Conservation (phyloP, 108 stramenopile genomes). For the Ochromonas danica region DNA sequence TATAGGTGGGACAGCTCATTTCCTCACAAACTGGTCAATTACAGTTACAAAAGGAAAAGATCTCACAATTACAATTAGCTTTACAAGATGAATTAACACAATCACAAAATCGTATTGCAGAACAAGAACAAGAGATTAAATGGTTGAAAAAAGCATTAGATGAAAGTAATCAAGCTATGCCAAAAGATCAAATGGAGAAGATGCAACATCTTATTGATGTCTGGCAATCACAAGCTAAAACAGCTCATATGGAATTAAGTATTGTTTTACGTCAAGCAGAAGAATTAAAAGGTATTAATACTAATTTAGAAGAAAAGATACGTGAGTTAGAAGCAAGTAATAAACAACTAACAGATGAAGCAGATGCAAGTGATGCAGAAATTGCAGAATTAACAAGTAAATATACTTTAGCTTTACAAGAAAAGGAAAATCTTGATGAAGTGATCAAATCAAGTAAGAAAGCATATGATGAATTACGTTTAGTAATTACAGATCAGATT, state of each 20-base stretch:
- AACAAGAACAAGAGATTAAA: constrained; percentile 36
- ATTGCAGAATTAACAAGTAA: neutral
- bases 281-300: constrained; percentile 12
- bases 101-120: constrained; percentile 28
- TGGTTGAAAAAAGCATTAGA: constrained; percentile 32
- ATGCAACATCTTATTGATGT: constrained; percentile 36
- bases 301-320: neutral
- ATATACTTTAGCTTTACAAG: neutral
- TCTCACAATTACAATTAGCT: constrained; percentile 8
- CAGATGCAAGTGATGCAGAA: neutral
- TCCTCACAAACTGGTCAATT: constrained; percentile 23
- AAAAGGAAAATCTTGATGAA: neutral
- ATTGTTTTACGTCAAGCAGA: constrained; percentile 11
- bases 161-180: constrained; percentile 27
- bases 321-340: neutral
- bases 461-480: neutral
- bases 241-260: constrained; percentile 33
- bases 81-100: constrained; percentile 29
- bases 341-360: neutral
- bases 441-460: neutral
- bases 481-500: neutral
- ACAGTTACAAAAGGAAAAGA: constrained; percentile 20
- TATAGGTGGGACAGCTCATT: no score
- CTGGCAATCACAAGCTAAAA: constrained; percentile 43
- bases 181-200: constrained; percentile 20